Evolutionary conservation across 73 alveolate genomes (phyloP), one percentile per base, ranked within the genome.

Genomic region (Strombidium stylifer): DNA sequence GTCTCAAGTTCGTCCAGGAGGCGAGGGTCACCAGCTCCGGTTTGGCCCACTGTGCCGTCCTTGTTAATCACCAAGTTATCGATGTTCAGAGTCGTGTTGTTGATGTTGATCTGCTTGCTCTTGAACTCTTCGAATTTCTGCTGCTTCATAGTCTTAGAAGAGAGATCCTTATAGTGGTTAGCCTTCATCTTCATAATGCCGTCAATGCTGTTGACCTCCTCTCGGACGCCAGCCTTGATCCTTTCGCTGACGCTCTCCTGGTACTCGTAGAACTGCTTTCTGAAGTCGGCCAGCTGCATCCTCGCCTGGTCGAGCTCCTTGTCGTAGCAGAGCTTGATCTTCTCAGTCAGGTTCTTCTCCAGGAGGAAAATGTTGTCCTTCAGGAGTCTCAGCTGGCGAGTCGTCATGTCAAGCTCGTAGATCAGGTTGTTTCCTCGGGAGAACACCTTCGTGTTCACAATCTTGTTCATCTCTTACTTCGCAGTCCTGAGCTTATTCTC

Each of bases 171-270:
- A 31, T 32, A 69, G 51, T 36, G 19, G 3, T 32, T 57, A n/a
- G 82, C 82, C 50, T 69, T 69, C 15, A 27, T 53, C 47, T 69
- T 69, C 72, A 69, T 69, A 2, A 69, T 15, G 0, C 37, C 11
- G 37, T 69, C 82, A 12, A 69, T 69, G 15, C 24, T 25, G 35
- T 53, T 53, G 0, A 48, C 58, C 14, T 69, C 45, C 19, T 48
- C 82, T n/a, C 82, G 31, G 3, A 69, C 82, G 45, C 45, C 78
- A 3, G 64, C 64, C 49, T 21, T 64, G 4, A 64, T 55, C 19
- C 59, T 39, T 5, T 53, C 52, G 34, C 19, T 53, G 4, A 69
- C 55, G 15, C 36, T 26, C 44, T 21, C 39, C 20, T 39, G 19
- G 64, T 35, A 69, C 0, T 69, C 82, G 18, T 35, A 1, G 41